Base-by-base conservation (phyloP, 2,329 filamentous ascomycete species). In the Neonectria magnoliae region DNA sequence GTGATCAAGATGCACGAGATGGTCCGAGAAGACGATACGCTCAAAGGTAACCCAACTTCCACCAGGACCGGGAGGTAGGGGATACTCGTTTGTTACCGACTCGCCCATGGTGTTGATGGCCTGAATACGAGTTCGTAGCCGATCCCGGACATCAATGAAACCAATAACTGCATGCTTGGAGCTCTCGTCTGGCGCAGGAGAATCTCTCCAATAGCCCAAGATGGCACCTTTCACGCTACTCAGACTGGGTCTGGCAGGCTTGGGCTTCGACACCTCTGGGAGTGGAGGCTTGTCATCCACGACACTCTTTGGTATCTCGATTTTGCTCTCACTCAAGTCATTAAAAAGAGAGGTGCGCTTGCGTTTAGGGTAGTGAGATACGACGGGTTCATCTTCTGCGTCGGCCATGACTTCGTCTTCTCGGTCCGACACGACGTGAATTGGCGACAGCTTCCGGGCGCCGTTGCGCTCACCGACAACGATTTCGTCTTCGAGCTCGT, bases 21-120 rank as follows among this genome's bases (percentile, higher is more conserved):
- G 86, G 8, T 83, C 75, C 2, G 85, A 84, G 70, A 90, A 90
- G 22, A 88, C 83, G 31, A 90, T 82, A 20, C 85, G 81, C 62
- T 88, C 85, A 68, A 90, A 90, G 0, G 87, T 89, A 25, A 90
- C 87, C 88, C 87, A 90, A 73, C 87, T 89, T 57, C 86, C 87
- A 22, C 87, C 87, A 1, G 87, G 85, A 0, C 87, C 88, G 2
- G 85, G 83, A 1, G 87, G 87, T 4, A 88, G 71, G 33, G 86
- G 79, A 72, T 82, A 82, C 29, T 81, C 78, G 44, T 80, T 74
- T 6, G 82, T 78, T 29, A 89, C 79, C 2, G 79, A 71, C 11
- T 85, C 81, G 13, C 86, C 86, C 2, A 77, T 72, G 22, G 84
- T 81, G 48, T 83, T 87, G 53, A 80, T 78, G 0, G 80, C 78